Percentiles rank a stretch among this genome's conserved stretches.
Evolutionary conservation across 352 stramenopile genomes (phyloP).

Genomic region (Globisporangium spinosum): DNA sequence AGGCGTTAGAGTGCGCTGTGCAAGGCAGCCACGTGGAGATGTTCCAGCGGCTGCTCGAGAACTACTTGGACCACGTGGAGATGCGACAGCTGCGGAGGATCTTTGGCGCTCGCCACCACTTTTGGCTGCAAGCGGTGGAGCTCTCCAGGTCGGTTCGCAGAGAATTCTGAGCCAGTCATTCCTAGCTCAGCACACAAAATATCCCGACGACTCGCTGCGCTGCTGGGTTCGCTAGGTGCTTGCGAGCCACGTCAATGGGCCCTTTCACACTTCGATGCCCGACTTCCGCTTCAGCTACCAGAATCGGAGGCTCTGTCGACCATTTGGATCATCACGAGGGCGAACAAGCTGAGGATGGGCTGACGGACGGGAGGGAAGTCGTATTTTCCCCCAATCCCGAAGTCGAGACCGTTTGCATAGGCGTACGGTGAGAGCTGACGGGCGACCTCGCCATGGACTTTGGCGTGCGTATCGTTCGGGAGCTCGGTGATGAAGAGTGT

Average conservation of each 20-base stretch:
- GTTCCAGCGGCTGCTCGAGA: neutral
- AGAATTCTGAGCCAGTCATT: neutral
- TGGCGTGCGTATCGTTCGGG: neutral
- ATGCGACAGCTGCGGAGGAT: neutral
- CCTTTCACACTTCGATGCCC: neutral
- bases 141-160: neutral
- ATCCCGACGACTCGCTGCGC: neutral
- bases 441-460: neutral
- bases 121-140: neutral
- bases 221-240: neutral
- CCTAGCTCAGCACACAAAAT: neutral
- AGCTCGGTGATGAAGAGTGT: neutral
- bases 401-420: neutral
- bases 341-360: neutral
- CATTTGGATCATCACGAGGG: neutral
- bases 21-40: neutral
- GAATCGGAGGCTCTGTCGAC: neutral
- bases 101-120: neutral
- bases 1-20: neutral
- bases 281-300: neutral
- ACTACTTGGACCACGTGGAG: neutral
- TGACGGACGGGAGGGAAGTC: neutral
- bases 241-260: neutral
- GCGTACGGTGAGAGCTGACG: neutral
- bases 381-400: neutral